Evolutionary conservation across 2,329 filamentous ascomycete genomes (phyloP).

Genomic region (Dichotomopilus funicola): DNA sequence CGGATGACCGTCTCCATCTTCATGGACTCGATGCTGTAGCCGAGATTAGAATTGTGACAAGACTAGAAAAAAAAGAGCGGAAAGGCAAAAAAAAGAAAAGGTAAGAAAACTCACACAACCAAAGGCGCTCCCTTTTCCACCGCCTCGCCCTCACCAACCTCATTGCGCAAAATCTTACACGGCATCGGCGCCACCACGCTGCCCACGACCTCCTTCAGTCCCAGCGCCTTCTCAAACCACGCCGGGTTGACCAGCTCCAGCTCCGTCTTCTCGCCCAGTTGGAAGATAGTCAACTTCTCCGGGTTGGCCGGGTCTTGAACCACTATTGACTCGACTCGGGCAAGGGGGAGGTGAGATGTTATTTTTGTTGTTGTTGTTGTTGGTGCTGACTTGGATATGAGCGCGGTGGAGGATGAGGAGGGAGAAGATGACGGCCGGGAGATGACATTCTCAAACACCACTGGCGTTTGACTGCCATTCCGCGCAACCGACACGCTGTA

Average conservation of each 20-base stretch:
- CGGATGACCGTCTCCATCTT: conserved; percentile 85
- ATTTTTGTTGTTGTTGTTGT: conserved; percentile 35
- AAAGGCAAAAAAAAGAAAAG: not conserved
- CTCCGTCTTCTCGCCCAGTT: conserved; percentile 54
- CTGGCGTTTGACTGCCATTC: conserved; percentile 30
- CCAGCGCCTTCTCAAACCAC: conserved; percentile 85
- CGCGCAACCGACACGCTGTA: conserved; percentile 43
- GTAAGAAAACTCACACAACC: conserved; percentile 58
- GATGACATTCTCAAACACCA: conserved; percentile 41
- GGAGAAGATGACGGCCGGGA: conserved; percentile 32
- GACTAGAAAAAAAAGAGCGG: no score
- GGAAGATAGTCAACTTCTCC: conserved; percentile 71
- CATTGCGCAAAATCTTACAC: conserved; percentile 88
- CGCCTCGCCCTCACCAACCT: conserved; percentile 71
- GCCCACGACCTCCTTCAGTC: conserved; percentile 70
- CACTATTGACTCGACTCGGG: conserved; percentile 72
- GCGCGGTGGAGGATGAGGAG: conserved; percentile 5
- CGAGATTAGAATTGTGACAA: no score
- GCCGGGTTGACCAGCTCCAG: conserved; percentile 54
- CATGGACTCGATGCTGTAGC: conserved; percentile 68
- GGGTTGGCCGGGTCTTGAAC: conserved; percentile 48
- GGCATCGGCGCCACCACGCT: conserved; percentile 93
- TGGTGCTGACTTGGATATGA: no score
- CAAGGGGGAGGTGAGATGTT: conserved; percentile 73
- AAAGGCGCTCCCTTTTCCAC: conserved; percentile 83